These are phyloP conservation scores for Cystofilobasidium macerans DNA, from an alignment of 768 basidiomycete species.

Conservation along the genomic window DNA sequence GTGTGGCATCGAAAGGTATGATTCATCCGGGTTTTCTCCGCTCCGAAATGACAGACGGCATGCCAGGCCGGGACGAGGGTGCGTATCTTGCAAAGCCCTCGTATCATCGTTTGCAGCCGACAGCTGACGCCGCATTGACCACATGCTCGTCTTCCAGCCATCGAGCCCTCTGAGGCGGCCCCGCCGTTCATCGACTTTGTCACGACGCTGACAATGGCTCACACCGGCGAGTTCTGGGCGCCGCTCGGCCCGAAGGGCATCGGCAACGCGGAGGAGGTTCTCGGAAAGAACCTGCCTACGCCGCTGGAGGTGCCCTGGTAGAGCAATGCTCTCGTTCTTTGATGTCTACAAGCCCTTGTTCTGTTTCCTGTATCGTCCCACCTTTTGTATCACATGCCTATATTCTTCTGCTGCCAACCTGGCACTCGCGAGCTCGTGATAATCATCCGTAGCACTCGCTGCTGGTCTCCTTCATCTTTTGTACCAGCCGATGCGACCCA, in stretches of 20 bases:
- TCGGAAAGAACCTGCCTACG: constrained; percentile 41
- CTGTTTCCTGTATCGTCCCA: not conserved
- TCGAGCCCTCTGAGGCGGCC: constrained; percentile 44
- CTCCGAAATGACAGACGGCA: constrained; percentile 41
- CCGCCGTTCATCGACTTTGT: constrained; percentile 41
- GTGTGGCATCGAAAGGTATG: not conserved
- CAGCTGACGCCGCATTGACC: not conserved
- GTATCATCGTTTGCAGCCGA: too few relatives aligned
- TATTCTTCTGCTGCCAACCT: too few relatives aligned
- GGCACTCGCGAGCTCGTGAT: too few relatives aligned
- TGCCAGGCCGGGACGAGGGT: constrained; percentile 24
- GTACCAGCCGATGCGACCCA: too few relatives aligned
- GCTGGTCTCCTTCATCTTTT: too few relatives aligned
- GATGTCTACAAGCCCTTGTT: not conserved
- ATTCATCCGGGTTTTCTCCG: constrained; percentile 44
- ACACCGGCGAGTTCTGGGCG: constrained; percentile 45
- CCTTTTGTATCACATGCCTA: too few relatives aligned
- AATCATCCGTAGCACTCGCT: too few relatives aligned
- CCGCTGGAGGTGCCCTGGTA: constrained; percentile 44
- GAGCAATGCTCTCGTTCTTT: not conserved
- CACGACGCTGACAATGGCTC: constrained; percentile 35
- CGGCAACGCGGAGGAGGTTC: constrained; percentile 42
- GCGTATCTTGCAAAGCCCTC: not conserved
- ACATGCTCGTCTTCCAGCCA: constrained; percentile 27
- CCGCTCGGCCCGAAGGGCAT: constrained; percentile 45